Base-by-base conservation (phyloP, 2,329 filamentous ascomycete species). In the Alternaria gaisen region DNA sequence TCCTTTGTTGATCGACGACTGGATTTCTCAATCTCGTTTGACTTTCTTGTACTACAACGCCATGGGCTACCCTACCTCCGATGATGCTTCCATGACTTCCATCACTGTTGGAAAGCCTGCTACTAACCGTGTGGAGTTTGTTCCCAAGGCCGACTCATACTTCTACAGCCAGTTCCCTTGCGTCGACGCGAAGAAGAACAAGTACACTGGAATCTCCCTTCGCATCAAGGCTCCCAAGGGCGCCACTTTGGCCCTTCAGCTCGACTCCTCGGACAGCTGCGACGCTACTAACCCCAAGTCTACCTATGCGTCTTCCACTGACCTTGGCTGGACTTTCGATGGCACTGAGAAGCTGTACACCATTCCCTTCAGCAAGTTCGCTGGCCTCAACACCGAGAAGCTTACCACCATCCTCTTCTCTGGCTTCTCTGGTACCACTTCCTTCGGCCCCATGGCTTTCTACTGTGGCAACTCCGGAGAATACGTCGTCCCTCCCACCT, bases 41-140 rank as follows among this genome's bases (percentile, higher is more conserved):
- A 87, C 84, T 1, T 89, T 89, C 74, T 76, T 89, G 16, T 85
- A 80, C 68, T 88, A 88, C 79, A 89, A 89, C 69, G 81, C 86
- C 38, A 78, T 88, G 77, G 77, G 84, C 3, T 78, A 84, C 63
- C 80, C 86, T 4, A 84, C 84, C 6, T 86, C 85, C 34, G 85
- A 87, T 63, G 87, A 88, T 71, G 83, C 76, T 3, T 84, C 84
- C 7, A 87, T 88, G 84, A 79, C 81, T 22, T 87, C 85, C 1
- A 76, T 88, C 24, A 84, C 86, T 12, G 85, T 88, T n/a, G 78
- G 81, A 40, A 70, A 72, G 53, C 81, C 81, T 1, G 56, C 61
- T 22, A 67, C 71, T 61, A 82, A 85, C 75, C 82, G 80, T 48
- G 77, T 87, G 1, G 85, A 84, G 14, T 76, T 88, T 9, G 86